Evolutionary conservation across 768 basidiomycete species (phyloP).

Genomic region (Boletus reticulatus): DNA sequence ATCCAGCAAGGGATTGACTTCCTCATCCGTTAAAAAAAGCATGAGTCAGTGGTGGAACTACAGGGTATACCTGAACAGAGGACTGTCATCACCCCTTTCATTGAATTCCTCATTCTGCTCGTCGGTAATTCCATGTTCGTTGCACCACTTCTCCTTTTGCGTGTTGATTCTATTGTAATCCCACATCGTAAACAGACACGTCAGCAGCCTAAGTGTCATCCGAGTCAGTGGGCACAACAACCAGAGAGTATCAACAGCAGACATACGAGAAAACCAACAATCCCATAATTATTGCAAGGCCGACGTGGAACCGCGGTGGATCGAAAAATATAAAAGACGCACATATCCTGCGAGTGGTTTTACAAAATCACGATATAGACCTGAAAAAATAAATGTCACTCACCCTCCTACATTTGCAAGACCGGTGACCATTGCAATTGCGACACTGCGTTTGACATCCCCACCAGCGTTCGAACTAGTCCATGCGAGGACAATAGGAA

Average conservation of each 20-base stretch:
- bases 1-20: too few species aligned
- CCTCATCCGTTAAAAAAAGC: too few species aligned
- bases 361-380: neutral
- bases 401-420: neutral
- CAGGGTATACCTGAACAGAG: neutral
- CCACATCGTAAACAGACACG: neutral
- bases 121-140: neutral
- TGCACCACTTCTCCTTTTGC: neutral
- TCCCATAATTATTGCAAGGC: neutral
- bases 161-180: neutral
- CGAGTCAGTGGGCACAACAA: neutral
- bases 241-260: too few species aligned
- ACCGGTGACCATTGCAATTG: neutral
- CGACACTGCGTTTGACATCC: neutral
- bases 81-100: neutral
- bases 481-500: neutral
- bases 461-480: neutral
- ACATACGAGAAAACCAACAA: neutral
- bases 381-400: neutral
- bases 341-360: neutral
- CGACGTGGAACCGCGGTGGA: neutral
- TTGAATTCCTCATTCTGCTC: neutral
- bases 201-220: neutral
- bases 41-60: neutral
- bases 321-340: neutral